phyloP scores from a whole-genome alignment of 1,284 basidiomycete species.

The Irpex lacteus region DNA sequence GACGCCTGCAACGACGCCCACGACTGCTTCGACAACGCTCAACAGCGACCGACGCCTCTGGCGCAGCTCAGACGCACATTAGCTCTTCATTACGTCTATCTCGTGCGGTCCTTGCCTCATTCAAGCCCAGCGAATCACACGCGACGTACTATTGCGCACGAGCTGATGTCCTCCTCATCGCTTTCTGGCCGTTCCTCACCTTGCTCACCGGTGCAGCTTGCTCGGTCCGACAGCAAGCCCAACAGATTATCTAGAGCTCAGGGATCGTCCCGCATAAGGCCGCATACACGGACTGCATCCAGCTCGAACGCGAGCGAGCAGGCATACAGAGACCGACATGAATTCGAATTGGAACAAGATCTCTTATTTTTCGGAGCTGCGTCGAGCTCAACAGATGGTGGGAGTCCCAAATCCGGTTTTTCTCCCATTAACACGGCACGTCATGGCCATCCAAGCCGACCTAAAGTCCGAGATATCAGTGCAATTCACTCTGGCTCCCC shows the following conservation, averaged over 20 bases:
- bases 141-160: conserved; percentile 19
- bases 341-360: conserved; percentile 14
- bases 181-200: conserved; percentile 20
- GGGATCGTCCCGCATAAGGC: conserved; percentile 16
- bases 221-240: conserved; percentile 19
- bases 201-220: conserved; percentile 12
- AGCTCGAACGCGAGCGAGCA: conserved; percentile 17
- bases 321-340: conserved; percentile 1
- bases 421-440: conserved; percentile 14
- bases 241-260: conserved; percentile 12
- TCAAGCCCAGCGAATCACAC: conserved; percentile 28
- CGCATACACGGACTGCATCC: conserved; percentile 14
- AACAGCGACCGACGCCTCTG: conserved; percentile 2
- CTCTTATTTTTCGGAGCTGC: conserved; percentile 4
- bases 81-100: conserved; percentile 11
- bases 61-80: conserved; percentile 3
- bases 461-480: conserved; percentile 20
- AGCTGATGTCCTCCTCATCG: conserved; percentile 27
- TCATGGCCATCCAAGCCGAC: conserved; percentile 11
- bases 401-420: conserved; percentile 12
- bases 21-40: conserved; percentile 6
- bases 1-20: background rate
- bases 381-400: conserved; percentile 15
- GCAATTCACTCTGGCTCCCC: conserved; percentile 14
- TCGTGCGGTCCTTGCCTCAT: conserved; percentile 23